Base-by-base conservation (phyloP, 768 basidiomycete species). In the Boletus huronensis region DNA sequence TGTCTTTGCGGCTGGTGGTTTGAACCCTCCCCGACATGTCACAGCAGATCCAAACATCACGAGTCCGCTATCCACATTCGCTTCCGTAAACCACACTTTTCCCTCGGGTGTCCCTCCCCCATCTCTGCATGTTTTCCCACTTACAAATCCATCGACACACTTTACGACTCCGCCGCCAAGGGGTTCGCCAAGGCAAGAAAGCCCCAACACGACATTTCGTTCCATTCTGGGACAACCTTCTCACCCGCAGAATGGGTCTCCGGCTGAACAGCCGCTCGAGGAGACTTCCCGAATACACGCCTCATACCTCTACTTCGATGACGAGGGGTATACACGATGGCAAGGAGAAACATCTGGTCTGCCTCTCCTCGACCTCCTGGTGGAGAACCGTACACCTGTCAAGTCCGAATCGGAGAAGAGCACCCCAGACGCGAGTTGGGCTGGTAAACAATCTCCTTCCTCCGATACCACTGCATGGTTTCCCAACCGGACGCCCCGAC, bases 291-390 rank as follows among this genome's bases (percentile, higher is more conserved):
- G 83, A 26, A 80, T 90, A 40, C 81, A 85, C 0, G 86, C 88
- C 2, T 89, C 88, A 0, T 93, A 93, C 67, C 79, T 93, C 32
- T 93, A 93, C 66, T 84, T 89, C 55, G 90, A 93, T 58, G 90
- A 93, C 64, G 89, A 92, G 67, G 90, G 90, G 3, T 88, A 85
- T 65, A 89, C 90, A 0, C 75, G 90, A 53, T 93, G 90, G 90
- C 90, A 93, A 73, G 93, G 94, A 29, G 93, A 95, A 64, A 92
- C 92, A 0, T 95, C 93, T 4, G 93, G 94, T 25, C 80, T 96
- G 0, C 94, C 94, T 6, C 80, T 96, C 5, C 80, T 95, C 26
- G 90, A 95, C 68, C 73, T 92, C 8, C 75, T 97, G 26, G 82
- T 91, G 28, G 91, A 93, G 65, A 79, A 83, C 34, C 85, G 87